Evolutionary conservation across 78 protist genomes (phyloP), one percentile per base, ranked within the genome.

Genomic region (Dictyostelium purpureum): DNA sequence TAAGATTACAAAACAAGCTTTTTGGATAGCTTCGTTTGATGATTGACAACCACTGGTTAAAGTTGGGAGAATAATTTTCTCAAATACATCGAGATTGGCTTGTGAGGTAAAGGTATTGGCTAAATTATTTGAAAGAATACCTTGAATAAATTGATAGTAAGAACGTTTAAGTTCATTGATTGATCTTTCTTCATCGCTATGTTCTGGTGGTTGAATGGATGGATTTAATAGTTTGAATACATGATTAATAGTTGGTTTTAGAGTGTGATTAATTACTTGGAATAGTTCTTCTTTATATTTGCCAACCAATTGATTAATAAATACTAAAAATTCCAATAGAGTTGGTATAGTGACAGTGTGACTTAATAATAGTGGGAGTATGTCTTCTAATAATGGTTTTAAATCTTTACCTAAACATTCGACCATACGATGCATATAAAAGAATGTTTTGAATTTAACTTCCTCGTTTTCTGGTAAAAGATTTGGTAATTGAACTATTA

Each of bases 401-500:
- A 85, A 54, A 74, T 85, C 92, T 40, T 49, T 61, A 19, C 92
- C 92, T 6, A 85, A 42, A 21, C 79, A 75, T 35, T 85, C 92
- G 1, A 85, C 92, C 92, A 85, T 85, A 71, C 92, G 78, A 73
- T 85, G 92, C 82, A 85, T 73, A 47, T 85, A 85, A 26, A 85
- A 70, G 54, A 73, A 85, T 43, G 82, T 85, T 77, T 67, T 85
- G 0, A 76, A 70, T 33, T 61, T 85, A 6, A 85, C 73, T 24
- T 85, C 92, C 18, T 85, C 83, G 57, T 85, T 85, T 14, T 33
- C 26, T 33, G 70, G 92, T 18, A 85, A 16, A 7, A 59, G 35
- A n/a, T 63, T 40, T 18, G 92, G 82, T 61, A 85, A 33, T 70
- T 74, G 92, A 49, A 73, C 26, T 24, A 85, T 85, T 0, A 65